Base-by-base conservation (phyloP, 169 alveolate species). In the Cryptosporidium meleagridis region DNA sequence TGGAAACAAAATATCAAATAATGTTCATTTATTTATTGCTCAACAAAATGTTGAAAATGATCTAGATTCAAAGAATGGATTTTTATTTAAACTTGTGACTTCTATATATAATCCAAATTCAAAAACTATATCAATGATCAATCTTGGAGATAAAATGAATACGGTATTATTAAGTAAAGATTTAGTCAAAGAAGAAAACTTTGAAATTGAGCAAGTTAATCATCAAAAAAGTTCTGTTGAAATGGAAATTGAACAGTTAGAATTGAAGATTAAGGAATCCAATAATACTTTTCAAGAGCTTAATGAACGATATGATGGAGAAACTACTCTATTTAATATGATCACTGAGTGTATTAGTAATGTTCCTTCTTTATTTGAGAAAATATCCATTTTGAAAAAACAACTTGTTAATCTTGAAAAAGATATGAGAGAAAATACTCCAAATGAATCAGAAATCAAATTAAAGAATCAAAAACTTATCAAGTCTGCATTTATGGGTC, bases 61-160 rank as follows among this genome's bases (percentile, higher is more conserved):
- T 14, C 4, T 12, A 31, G 8, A 51, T 39, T 35, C 45, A 21
- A 73, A 59, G 23, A 55, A 37, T 73, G 89, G 89, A 26, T 21
- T 12, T 35, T 44, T 80, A n/a, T 80, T 45, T 65, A 80, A 62
- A 33, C 35, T 80, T 16, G 18, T 62, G 2, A 39, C 89, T 18
- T 80, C 89, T 29, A 59, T 80, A 14, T 80, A 80, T 80, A 80
- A 80, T 41, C 59, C 55, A n/a, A 65, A 59, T 45, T 80, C 89
- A 26, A 80, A 80, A 45, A 80, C 89, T 9, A 65, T 80, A 7
- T 80, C 89, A 14, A 62, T 65, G 75, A 53, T 62, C 18, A 62
- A 41, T 7, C 70, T 80, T 45, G 58, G 53, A 31, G 67, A 80
- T 18, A 59, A 44, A 33, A 80, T 80, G 89, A 80, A 80, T 80